Base-by-base conservation (phyloP, 192 early-diverging fungal species). In the Jimgerdemannia flammicorona region DNA sequence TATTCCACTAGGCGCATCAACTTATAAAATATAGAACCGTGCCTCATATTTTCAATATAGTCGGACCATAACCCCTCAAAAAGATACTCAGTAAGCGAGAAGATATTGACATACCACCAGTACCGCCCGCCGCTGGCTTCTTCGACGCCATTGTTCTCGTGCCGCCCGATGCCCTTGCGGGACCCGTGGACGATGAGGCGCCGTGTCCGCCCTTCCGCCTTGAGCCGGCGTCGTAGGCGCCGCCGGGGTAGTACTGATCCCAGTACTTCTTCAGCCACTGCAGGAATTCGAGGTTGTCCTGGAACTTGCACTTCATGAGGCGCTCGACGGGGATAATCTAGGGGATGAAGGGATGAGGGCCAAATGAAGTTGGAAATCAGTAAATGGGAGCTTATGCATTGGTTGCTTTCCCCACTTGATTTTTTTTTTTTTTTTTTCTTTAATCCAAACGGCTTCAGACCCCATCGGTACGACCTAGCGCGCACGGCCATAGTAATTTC, bases 201-300 rank as follows among this genome's bases (percentile, higher is more conserved):
- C 72, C 75, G n/a, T 70, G 68, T 43, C 72, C 64, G 49, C 74
- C 81, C 66, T 82, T 82, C 66, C 95, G 88, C 43, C 97, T 86
- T 18, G 83, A 90, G 4, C 88, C 74, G 9, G 96, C 94, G 80
- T 98, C 94, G 80, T 97, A 99, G 19, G 75, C 75, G 19, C 91
- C 91, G n/a, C 93, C 92, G 29, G 95, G 90, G 80, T 86, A 94
- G 80, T 95, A 92, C 40, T 87, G 84, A 79, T 99, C 95, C 97
- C 95, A 97, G 83, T 88, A 96, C 74, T 90, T 90, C 76, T 95
- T 98, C 74, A 96, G 73, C 95, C 96, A 99, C 77, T 99, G 98
- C 79, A 98, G 79, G 79, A 99, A 97, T 88, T 98, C 97, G 71
- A 99, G 89, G 81, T 99, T 99, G 85, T 99, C 98, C 88, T 98